Base-by-base conservation (phyloP, 345 rosid genomes). In the Salix dunnii region DNA sequence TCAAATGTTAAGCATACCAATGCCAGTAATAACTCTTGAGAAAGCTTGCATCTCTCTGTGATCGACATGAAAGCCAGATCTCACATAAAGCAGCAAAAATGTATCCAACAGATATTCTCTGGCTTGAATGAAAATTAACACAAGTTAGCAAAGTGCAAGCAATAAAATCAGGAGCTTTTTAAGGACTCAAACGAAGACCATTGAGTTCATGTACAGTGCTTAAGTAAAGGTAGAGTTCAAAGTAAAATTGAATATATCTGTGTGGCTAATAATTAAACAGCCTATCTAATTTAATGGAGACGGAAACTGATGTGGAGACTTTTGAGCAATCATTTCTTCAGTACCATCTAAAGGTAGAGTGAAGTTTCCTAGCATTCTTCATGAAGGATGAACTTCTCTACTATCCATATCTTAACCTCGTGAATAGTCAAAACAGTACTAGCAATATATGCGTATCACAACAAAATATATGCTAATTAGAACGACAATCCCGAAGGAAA, bases 41-140 rank as follows among this genome's bases (percentile, higher is more conserved):
- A 68, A 78, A 48, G 63, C 55, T 72, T 46, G 62, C 30, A 71
- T 69, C 82, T 63, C 68, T 78, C 16, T 27, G 68, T 33, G 62
- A 70, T 80, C 76, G 75, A 74, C 72, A 18, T 7, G 89, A 78
- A 63, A 86, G 84, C 89, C 89, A 86, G 21, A 86, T 78, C 81
- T 84, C 87, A 53, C 89, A 86, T 62, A 84, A 65, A 76, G 87
- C 89, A 3, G 84, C 84, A 72, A 76, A 73, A 64, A 82, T 0
- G 74, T 86, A 86, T 20, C 87, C 89, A 68, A 84, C 76, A 28
- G 89, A 78, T 79, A 86, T 86, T 79, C 87, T 86, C 89, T 86
- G 87, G 77, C 75, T 81, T 67, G 74, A 75, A 62, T 25, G 75
- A 78, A 70, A 82, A 66, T 49, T 21, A 78, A 74, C 30, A 67